Percentiles rank a stretch among this genome's conserved stretches.
Evolutionary conservation across 495 filamentous ascomycete species (phyloP).

Genomic region (Neurospora intermedia): DNA sequence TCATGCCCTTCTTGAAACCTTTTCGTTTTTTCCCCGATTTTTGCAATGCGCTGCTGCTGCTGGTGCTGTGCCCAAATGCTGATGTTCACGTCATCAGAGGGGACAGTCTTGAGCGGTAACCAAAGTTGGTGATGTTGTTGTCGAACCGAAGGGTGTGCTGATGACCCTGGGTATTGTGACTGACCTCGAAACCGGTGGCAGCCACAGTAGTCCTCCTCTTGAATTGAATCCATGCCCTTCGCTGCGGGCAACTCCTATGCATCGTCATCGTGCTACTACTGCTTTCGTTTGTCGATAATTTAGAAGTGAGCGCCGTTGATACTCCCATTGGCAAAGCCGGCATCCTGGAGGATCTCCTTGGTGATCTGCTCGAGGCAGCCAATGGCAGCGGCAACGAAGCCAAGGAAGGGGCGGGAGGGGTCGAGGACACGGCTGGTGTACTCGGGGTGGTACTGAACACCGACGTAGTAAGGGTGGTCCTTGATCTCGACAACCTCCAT

Average conservation of each 20-base stretch:
- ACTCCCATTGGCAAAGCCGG: neutral
- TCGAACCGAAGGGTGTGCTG: neutral
- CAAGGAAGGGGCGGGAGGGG: conserved; percentile 71
- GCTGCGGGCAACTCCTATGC: neutral
- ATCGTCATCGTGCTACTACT: neutral
- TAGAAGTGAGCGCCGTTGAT: neutral
- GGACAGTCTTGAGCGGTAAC: neutral
- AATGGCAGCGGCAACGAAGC: conserved; percentile 70
- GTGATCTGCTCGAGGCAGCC: conserved; percentile 45
- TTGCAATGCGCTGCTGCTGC: neutral
- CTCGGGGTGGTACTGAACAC: conserved; percentile 17
- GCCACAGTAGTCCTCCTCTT: neutral
- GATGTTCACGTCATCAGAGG: neutral
- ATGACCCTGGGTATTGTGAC: neutral
- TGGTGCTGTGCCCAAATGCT: neutral
- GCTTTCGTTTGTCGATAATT: neutral
- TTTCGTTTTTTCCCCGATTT: neutral
- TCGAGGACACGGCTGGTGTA: conserved; percentile 18
- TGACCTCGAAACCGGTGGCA: neutral
- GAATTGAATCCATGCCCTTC: neutral
- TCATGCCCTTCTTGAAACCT: neutral
- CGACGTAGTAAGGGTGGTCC: conserved; percentile 88
- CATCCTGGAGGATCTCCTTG: conserved; percentile 4
- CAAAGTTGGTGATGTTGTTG: neutral
- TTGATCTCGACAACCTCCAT: conserved; percentile 88